Evolutionary conservation across 768 basidiomycete species (phyloP).

Genomic region (Phanerochaete sordida): DNA sequence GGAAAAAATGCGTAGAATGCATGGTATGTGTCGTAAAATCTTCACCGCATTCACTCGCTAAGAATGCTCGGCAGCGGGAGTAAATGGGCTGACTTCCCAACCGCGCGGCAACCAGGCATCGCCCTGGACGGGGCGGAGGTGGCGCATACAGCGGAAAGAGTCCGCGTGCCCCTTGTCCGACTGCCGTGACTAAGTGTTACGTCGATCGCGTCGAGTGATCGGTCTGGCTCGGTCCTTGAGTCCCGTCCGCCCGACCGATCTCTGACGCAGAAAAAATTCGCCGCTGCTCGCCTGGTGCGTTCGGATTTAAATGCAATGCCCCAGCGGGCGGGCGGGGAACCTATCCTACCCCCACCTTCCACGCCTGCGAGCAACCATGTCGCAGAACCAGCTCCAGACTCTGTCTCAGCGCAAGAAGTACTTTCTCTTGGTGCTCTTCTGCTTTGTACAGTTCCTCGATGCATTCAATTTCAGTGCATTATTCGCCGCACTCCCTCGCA

Average conservation of each 20-base stretch:
- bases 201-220: not conserved
- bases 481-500: slow-evolving; percentile 17
- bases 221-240: not conserved
- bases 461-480: slow-evolving; percentile 25
- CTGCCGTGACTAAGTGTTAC: not conserved
- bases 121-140: not conserved
- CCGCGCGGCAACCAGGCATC: not conserved
- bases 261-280: not conserved
- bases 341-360: not conserved
- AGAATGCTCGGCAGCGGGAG: not conserved
- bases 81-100: not conserved
- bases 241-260: not conserved
- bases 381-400: not conserved
- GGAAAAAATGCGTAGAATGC: not conserved
- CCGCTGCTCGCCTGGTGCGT: not conserved
- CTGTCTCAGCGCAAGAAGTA: slow-evolving; percentile 17
- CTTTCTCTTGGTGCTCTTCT: slow-evolving; percentile 23
- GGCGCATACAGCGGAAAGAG: not conserved
- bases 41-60: not conserved
- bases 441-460: slow-evolving; percentile 28
- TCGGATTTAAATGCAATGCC: not conserved
- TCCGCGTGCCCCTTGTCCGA: not conserved
- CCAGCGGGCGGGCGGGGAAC: no score
- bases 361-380: not conserved
- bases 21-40: not conserved